A percentile compares a stretch with the other conserved stretches of the same genome.
These are phyloP conservation scores for Rubia tinctorum DNA, from an alignment of 305 asterid species.

Conservation along the genomic window DNA sequence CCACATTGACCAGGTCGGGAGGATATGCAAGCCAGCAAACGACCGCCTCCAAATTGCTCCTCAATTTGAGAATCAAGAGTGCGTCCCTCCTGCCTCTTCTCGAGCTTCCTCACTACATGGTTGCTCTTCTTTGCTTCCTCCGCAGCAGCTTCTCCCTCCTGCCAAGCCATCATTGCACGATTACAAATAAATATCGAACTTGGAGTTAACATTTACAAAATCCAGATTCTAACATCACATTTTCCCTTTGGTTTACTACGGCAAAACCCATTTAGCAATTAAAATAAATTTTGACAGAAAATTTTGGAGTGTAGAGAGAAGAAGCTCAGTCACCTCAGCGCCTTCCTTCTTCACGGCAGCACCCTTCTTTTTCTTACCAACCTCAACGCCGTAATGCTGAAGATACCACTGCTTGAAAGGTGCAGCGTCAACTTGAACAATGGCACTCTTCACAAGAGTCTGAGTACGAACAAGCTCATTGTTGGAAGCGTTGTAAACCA, in stretches of 20 bases:
- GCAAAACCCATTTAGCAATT: no score
- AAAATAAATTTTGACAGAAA: no score
- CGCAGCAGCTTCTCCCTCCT: slow-evolving; percentile 22
- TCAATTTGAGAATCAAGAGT: slow-evolving; percentile 63
- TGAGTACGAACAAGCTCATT: slow-evolving; percentile 77
- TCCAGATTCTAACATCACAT: no score
- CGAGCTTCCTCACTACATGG: slow-evolving; percentile 56
- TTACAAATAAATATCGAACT: no score
- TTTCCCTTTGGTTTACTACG: no score
- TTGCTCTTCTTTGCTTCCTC: slow-evolving; percentile 68
- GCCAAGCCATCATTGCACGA: not conserved
- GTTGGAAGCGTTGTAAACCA: slow-evolving; percentile 37
- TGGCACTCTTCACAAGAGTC: slow-evolving; percentile 71
- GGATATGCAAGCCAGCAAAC: slow-evolving; percentile 63
- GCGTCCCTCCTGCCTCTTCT: slow-evolving; percentile 54
- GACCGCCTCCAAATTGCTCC: slow-evolving; percentile 71
- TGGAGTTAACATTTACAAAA: no score
- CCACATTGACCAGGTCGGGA: slow-evolving; percentile 90
- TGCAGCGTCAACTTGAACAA: slow-evolving; percentile 76
- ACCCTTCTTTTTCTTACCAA: slow-evolving; percentile 69
- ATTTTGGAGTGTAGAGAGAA: not conserved
- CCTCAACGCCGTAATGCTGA: slow-evolving; percentile 74
- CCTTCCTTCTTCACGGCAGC: slow-evolving; percentile 52
- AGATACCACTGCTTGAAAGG: slow-evolving; percentile 80
- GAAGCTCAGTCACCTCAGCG: not conserved